Evolutionary conservation across 106 monocot species (phyloP).

Genomic region (Dactylorhiza incarnata): DNA sequence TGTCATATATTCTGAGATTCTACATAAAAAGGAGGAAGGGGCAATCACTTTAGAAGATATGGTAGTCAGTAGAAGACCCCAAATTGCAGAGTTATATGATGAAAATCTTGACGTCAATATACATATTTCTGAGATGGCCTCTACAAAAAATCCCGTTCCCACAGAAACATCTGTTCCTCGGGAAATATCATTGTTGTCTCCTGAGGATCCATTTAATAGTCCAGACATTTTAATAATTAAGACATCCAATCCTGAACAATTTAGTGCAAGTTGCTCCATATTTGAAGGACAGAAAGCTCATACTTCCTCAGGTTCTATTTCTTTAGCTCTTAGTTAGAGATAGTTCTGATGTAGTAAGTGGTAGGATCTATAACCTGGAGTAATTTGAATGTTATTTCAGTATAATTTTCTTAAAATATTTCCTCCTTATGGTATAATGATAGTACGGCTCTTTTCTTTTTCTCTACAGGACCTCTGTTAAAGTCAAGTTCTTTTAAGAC

Average conservation of each 20-base stretch:
- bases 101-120: slow-evolving; percentile 22
- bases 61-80: slow-evolving; percentile 13
- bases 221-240: slow-evolving; percentile 24
- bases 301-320: slow-evolving; percentile 15
- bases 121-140: slow-evolving; percentile 9
- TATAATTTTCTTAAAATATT: slow-evolving; percentile 11
- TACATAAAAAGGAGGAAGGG: slow-evolving; percentile 16
- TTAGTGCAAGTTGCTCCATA: slow-evolving; percentile 15
- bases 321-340: slow-evolving; percentile 12
- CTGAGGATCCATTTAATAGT: slow-evolving; percentile 33
- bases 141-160: slow-evolving; percentile 16
- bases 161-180: slow-evolving; percentile 7
- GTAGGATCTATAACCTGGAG: slow-evolving; percentile 10
- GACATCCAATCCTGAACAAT: slow-evolving; percentile 5
- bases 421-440: background rate
- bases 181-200: slow-evolving; percentile 15
- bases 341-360: slow-evolving; percentile 29
- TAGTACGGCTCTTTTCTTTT: background rate
- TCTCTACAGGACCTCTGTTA: slow-evolving; percentile 32
- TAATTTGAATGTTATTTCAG: background rate
- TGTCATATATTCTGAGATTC: slow-evolving; percentile 13
- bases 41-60: slow-evolving; percentile 10
- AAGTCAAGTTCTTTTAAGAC: slow-evolving; percentile 44
- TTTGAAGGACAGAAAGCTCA: slow-evolving; percentile 14
- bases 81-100: slow-evolving; percentile 11